Base-by-base conservation (phyloP, 2,329 filamentous ascomycete species). In the Aspergillus sclerotialis region DNA sequence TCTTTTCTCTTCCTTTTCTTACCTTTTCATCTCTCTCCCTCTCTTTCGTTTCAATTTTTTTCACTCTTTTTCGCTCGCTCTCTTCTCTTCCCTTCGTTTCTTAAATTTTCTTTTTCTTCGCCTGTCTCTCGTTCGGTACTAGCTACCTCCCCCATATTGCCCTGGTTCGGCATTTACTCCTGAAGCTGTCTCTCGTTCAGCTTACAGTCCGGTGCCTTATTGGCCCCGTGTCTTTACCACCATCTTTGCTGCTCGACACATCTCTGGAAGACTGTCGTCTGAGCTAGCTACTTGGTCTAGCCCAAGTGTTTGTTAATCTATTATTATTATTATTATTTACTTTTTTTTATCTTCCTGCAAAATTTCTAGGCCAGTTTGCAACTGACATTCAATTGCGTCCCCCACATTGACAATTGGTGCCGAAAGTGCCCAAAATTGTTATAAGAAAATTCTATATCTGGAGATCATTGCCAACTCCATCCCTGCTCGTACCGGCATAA, bases 291-390 rank as follows among this genome's bases (percentile, higher is more conserved):
- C 11, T 27, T 27, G 30, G 19, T 28, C 14, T n/a, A n/a, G n/a
- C n/a, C n/a, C n/a, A n/a, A n/a, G n/a, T n/a, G n/a, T n/a, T n/a
- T n/a, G n/a, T n/a, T n/a, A n/a, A n/a, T n/a, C n/a, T n/a, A n/a
- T n/a, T n/a, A n/a, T 23, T 28, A 11, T 37, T 27, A 27, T 32
- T 23, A 23, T 7, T 26, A 19, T 25, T 31, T 10, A 17, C 25
- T 38, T 23, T 35, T 14, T 19, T 24, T 31, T 32, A 14, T 32
- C 25, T 30, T 35, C 40, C 41, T 44, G 43, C 45, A 45, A 45
- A 31, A 38, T 34, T 29, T 33, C 45, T 42, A 45, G 53, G 17
- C 49, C 46, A 32, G 40, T 50, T 56, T 47, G 35, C 44, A 52
- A 56, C 44, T 39, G 39, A 30, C 19, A 16, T 42, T 33, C 14